phyloP scores from a whole-genome alignment of 495 filamentous ascomycete species.

The Trichoderma reesei region DNA sequence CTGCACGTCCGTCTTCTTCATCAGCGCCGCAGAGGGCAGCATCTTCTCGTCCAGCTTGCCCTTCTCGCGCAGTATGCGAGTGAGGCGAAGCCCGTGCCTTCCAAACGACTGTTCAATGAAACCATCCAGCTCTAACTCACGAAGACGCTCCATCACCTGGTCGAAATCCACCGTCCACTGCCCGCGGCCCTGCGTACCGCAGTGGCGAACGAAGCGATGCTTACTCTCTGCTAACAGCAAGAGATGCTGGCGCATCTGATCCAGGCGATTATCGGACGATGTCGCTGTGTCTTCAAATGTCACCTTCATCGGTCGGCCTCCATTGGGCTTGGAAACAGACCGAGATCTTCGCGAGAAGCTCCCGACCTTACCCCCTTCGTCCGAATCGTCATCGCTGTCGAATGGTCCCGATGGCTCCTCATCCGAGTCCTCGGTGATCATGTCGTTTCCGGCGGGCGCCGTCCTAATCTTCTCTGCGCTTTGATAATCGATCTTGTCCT shows the following conservation, averaged over 20 bases:
- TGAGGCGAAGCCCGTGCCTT: conserved; percentile 61
- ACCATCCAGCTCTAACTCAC: conserved; percentile 64
- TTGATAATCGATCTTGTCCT: conserved; percentile 29
- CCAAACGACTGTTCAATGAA: conserved; percentile 68
- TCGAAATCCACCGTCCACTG: conserved; percentile 76
- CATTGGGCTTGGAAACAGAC: conserved; percentile 25
- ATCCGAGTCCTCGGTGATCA: conserved; percentile 30
- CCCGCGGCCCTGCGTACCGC: conserved; percentile 43
- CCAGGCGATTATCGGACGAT: conserved; percentile 42
- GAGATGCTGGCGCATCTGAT: conserved; percentile 59
- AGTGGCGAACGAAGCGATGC: conserved; percentile 55
- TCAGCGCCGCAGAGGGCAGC: conserved; percentile 59
- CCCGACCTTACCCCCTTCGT: conserved; percentile 24
- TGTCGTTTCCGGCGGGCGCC: conserved; percentile 31
- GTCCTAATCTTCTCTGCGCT: conserved; percentile 32
- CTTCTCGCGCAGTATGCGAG: conserved; percentile 70
- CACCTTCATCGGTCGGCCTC: conserved; percentile 18
- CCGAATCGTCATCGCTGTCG: conserved; percentile 22
- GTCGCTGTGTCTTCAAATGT: conserved; percentile 23
- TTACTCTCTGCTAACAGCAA: conserved; percentile 62
- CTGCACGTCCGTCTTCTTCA: conserved; percentile 72
- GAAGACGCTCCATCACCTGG: conserved; percentile 54
- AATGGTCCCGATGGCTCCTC: conserved; percentile 12
- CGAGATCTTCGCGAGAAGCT: conserved; percentile 16
- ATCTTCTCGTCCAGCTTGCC: conserved; percentile 90